Conservation (phyloP, 805 yeast species). For the Candida nonsorbophila region DNA sequence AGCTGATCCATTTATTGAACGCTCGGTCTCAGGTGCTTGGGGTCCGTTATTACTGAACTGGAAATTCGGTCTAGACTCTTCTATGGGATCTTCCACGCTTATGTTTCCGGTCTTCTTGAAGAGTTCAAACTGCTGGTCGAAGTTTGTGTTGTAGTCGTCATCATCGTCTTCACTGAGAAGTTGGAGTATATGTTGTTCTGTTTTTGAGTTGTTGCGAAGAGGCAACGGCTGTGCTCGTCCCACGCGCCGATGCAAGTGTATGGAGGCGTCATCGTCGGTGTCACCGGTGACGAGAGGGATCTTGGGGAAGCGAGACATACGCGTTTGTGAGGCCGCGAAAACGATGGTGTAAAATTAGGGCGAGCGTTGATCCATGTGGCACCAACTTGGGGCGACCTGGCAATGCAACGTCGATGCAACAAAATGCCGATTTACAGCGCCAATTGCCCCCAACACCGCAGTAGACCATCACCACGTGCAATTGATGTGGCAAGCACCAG, state of each 20-base stretch:
- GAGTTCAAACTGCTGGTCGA: slow-evolving; percentile 13
- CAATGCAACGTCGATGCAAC: no score
- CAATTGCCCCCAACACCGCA: no score
- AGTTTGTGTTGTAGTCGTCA: slow-evolving; percentile 8
- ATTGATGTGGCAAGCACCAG: no score
- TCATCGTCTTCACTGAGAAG: slow-evolving; percentile 13
- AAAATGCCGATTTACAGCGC: no score
- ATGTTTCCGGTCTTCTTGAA: slow-evolving; percentile 11
- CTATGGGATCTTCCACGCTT: no score
- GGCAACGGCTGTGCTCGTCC: slow-evolving; percentile 34
- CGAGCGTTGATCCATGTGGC: no score
- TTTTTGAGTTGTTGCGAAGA: slow-evolving; percentile 4
- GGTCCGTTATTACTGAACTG: no score
- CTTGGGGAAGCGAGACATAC: slow-evolving; percentile 24
- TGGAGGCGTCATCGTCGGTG: slow-evolving; percentile 38
- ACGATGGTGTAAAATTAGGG: background rate
- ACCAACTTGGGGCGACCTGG: background rate
- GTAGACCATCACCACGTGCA: no score
- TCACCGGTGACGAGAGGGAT: slow-evolving; percentile 34
- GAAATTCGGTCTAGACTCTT: no score
- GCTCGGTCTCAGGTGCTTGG: no score
- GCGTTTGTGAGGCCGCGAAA: background rate
- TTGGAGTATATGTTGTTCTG: slow-evolving; percentile 15
- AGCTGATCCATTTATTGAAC: no score
- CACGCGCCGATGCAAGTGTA: slow-evolving; percentile 30